Percentiles rank a stretch among this genome's conserved stretches.
Conservation (phyloP, 805 yeast species). For the Kregervanrija pseudodelftensis region DNA sequence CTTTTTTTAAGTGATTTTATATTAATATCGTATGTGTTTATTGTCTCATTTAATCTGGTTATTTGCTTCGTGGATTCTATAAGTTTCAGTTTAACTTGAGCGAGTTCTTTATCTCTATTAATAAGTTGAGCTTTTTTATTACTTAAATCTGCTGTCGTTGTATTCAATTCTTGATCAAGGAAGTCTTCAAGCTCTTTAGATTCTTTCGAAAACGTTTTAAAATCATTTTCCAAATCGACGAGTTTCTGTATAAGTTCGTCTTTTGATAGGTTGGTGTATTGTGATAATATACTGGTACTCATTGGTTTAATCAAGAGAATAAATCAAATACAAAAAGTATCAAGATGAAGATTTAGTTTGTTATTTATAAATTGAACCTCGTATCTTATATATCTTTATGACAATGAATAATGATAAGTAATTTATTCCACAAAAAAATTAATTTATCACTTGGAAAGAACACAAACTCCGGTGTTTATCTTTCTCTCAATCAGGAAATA, state of each 20-base stretch:
- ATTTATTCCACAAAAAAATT: too few relatives aligned
- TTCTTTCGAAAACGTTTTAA: constrained; percentile 14
- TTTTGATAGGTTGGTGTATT: background rate
- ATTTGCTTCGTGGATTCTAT: background rate
- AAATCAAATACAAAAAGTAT: too few relatives aligned
- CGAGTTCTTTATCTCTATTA: constrained; percentile 3
- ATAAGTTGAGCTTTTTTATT: background rate
- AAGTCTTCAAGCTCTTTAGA: constrained; percentile 21
- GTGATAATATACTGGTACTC: too few relatives aligned
- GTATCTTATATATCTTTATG: too few relatives aligned
- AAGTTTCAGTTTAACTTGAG: background rate
- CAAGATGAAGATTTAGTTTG: too few relatives aligned
- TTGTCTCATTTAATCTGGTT: background rate
- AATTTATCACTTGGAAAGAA: too few relatives aligned
- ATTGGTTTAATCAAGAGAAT: too few relatives aligned
- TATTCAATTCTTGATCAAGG: constrained; percentile 17
- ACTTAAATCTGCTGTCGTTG: constrained; percentile 3
- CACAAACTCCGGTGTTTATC: too few relatives aligned
- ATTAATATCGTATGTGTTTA: constrained; percentile 1
- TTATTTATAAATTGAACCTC: too few relatives aligned
- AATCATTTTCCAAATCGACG: constrained; percentile 17
- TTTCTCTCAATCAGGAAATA: too few relatives aligned
- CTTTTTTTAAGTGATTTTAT: constrained; percentile 6
- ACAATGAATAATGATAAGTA: too few relatives aligned
- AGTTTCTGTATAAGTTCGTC: constrained; percentile 12